Base-by-base conservation (phyloP, 129 eudicot genomes). In the Dittrichia graveolens region DNA sequence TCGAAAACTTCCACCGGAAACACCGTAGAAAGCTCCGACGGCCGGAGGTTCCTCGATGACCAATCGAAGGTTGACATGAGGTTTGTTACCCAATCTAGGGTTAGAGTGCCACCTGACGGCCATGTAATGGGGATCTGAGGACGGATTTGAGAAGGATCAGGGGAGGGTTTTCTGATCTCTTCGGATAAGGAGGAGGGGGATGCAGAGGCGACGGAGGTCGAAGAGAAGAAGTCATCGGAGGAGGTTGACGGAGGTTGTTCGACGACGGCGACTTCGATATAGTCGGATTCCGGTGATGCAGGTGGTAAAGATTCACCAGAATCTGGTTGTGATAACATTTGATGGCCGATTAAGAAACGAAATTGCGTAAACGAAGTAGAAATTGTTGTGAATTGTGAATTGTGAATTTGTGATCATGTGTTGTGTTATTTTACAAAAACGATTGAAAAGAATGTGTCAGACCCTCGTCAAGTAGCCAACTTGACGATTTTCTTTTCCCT, bases 1-100 rank as follows among this genome's bases (percentile, higher is more conserved):
- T 94, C 98, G 14, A 94, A 90, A 37, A 71, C 97, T 24, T 63
- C 79, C 13, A 94, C 96, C 10, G 98, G 93, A 37, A 94, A 62
- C 52, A 94, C 85, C 34, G 86, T 75, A 6, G 97, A 88, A 1
- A 94, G 63, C 8, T 88, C 85, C 2, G 86, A 56, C 5, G 98
- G 97, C 12, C 74, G 70, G 18, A 94, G 46, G 50, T 86, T 80
- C 11, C 78, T 64, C 12, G 98, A 90, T 2, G 92, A 79, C 89
- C 89, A 90, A 41, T 94, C 93, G 71, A 94, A 88, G 37, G 87
- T 64, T 1, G 78, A 64, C 86, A 90, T 90, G 34, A 94, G 80
- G 63, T 67, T 77, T 6, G 41, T 56, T 31, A 94, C 83, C 95
- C 95, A 94, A 9, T 79, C 80, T 35, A 69, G 80, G 66, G 98